phyloP scores from a whole-genome alignment of 2,329 filamentous ascomycete genomes.

The Myriangium duriaei region DNA sequence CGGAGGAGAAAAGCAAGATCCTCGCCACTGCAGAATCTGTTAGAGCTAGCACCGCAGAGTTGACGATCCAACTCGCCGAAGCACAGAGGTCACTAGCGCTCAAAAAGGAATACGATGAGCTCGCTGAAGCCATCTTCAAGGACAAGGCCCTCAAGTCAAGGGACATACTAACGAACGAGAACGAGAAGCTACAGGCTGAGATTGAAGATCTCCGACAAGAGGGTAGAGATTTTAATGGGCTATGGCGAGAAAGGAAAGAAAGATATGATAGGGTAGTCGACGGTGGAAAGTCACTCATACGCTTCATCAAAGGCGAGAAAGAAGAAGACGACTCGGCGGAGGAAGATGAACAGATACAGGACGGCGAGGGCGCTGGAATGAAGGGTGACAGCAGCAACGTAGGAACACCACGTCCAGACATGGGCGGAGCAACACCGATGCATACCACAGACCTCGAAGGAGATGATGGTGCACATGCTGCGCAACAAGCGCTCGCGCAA shows the following conservation, averaged over 20 bases:
- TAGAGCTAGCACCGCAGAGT: slow-evolving; percentile 56
- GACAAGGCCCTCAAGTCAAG: slow-evolving; percentile 68
- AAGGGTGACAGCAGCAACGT: slow-evolving; percentile 31
- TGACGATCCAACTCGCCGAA: slow-evolving; percentile 64
- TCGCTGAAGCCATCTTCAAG: slow-evolving; percentile 74
- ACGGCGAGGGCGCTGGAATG: slow-evolving; percentile 30
- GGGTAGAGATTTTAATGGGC: slow-evolving; percentile 65
- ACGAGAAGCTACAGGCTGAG: slow-evolving; percentile 75
- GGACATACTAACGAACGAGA: slow-evolving; percentile 67
- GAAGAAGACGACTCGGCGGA: slow-evolving; percentile 82
- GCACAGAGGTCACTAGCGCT: slow-evolving; percentile 63
- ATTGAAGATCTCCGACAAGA: slow-evolving; percentile 79
- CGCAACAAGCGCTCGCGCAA: slow-evolving; percentile 10
- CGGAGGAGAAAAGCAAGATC: slow-evolving; percentile 66
- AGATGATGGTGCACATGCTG: slow-evolving; percentile 14
- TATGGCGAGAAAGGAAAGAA: slow-evolving; percentile 72
- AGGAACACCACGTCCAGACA: slow-evolving; percentile 33
- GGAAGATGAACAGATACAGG: slow-evolving; percentile 50
- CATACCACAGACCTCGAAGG: slow-evolving; percentile 21
- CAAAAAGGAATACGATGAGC: slow-evolving; percentile 75
- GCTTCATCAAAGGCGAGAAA: slow-evolving; percentile 86
- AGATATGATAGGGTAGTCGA: slow-evolving; percentile 84
- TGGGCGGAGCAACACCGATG: slow-evolving; percentile 26
- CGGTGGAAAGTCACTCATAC: slow-evolving; percentile 74
- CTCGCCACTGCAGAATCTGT: slow-evolving; percentile 65